Conservation (phyloP, 176 grass and related monocot genomes). For the Zoysia pacifica region DNA sequence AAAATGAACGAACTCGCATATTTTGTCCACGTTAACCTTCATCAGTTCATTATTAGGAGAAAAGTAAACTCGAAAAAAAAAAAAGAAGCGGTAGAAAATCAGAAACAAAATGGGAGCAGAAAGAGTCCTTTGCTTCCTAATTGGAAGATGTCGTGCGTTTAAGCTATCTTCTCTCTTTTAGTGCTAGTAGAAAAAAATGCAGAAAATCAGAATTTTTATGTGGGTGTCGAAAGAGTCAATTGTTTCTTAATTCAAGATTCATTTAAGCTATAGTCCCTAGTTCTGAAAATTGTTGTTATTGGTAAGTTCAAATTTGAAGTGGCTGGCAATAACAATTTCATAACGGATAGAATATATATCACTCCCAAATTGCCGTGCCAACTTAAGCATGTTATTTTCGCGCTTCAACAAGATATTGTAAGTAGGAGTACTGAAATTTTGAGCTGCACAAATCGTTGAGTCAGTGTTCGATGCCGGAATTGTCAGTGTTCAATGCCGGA, state of each 20-base stretch:
- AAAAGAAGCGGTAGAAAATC: not conserved
- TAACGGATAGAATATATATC: no score
- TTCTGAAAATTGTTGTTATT: no score
- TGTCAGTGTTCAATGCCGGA: not conserved
- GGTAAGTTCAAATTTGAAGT: no score
- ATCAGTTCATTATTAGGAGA: not conserved
- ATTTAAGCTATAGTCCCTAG: no score
- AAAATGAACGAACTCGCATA: not conserved
- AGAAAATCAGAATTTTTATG: no score
- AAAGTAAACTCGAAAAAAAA: not conserved
- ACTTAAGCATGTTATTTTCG: not conserved
- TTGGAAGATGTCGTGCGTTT: not conserved
- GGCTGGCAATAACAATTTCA: no score
- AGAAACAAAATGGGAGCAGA: not conserved
- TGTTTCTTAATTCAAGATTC: no score
- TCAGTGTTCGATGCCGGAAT: not conserved
- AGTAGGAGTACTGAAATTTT: constrained; percentile 2
- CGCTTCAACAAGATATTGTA: not conserved
- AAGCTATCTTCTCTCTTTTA: not conserved
- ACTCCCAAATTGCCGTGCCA: not conserved
- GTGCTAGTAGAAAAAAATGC: not conserved
- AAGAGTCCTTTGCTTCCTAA: not conserved
- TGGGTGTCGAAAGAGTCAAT: no score
- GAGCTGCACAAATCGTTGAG: not conserved
- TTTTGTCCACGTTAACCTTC: not conserved